A percentile compares a stretch with the other conserved stretches of the same genome.
phyloP scores from a whole-genome alignment of 495 filamentous ascomycete species.

The Lineolata rhizophorae region DNA sequence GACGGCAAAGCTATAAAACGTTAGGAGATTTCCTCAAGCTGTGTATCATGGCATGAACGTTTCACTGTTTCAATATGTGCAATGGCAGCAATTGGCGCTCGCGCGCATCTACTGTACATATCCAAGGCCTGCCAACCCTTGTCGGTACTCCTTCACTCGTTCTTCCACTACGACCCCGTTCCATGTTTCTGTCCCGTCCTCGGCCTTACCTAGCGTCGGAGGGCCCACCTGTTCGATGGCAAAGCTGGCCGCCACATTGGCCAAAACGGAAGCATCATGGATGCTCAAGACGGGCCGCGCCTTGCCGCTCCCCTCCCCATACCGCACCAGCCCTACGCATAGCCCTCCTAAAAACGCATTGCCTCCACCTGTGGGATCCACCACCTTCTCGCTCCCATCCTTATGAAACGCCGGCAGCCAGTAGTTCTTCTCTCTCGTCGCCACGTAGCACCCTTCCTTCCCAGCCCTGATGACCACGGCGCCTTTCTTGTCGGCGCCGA shows the following conservation, averaged over 20 bases:
- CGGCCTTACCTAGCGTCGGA: constrained; percentile 32
- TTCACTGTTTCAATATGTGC: not conserved
- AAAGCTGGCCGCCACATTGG: constrained; percentile 73
- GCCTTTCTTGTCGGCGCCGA: constrained; percentile 24
- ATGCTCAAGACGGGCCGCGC: too few species aligned
- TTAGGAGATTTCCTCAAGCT: not conserved
- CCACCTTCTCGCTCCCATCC: constrained; percentile 26
- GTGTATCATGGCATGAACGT: too few species aligned
- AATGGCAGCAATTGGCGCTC: not conserved
- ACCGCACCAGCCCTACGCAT: constrained; percentile 47
- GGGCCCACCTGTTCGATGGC: constrained; percentile 87
- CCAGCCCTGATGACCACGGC: constrained; percentile 32
- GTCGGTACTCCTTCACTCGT: constrained; percentile 13
- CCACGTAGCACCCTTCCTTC: constrained; percentile 35
- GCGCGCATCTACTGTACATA: too few species aligned
- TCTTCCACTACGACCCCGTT: constrained; percentile 39
- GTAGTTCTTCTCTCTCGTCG: constrained; percentile 14
- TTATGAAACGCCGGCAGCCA: constrained; percentile 39
- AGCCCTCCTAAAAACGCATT: constrained; percentile 81
- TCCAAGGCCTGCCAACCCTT: too few species aligned
- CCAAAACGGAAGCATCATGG: constrained; percentile 52
- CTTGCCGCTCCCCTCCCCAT: too few species aligned
- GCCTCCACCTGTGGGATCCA: constrained; percentile 91
- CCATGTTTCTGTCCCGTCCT: constrained; percentile 47
- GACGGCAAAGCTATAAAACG: not conserved